Evolutionary conservation across 2,329 filamentous ascomycete genomes (phyloP).

Genomic region (Xylariaceae sp.): DNA sequence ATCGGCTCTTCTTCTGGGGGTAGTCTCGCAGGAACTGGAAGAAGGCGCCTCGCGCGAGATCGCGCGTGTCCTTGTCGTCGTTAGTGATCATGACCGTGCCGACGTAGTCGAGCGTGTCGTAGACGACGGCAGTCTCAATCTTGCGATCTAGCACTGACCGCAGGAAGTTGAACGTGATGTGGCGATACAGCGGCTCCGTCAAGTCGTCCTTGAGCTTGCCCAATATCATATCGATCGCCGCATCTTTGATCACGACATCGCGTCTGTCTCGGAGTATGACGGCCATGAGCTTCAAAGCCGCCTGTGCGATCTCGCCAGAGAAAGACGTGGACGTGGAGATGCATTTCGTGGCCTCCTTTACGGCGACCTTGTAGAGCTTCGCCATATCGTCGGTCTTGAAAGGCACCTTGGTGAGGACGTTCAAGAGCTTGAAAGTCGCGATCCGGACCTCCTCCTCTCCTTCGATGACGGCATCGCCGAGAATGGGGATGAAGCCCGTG

Average conservation of each 20-base stretch:
- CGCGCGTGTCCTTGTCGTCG: conserved; percentile 79
- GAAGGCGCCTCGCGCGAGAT: conserved; percentile 82
- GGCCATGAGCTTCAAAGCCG: conserved; percentile 81
- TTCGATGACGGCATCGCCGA: conserved; percentile 79
- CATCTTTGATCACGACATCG: conserved; percentile 71
- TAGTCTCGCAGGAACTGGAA: conserved; percentile 94
- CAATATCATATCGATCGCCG: conserved; percentile 75
- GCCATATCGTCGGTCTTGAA: conserved; percentile 63
- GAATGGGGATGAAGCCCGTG: conserved; percentile 77
- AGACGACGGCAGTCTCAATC: conserved; percentile 79
- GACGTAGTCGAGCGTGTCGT: conserved; percentile 85
- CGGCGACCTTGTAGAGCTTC: conserved; percentile 66
- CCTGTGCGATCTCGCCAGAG: conserved; percentile 77
- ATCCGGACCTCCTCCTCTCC: conserved; percentile 91
- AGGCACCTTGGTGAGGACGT: conserved; percentile 78
- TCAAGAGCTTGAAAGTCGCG: conserved; percentile 78
- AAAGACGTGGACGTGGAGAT: conserved; percentile 74
- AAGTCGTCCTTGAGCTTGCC: conserved; percentile 80
- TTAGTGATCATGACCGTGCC: conserved; percentile 94
- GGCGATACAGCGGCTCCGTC: conserved; percentile 86
- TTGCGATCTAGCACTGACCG: conserved; percentile 80
- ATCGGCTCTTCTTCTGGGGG: conserved; percentile 82
- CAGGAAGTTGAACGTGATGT: conserved; percentile 91
- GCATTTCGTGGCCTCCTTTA: conserved; percentile 76
- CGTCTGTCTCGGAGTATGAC: conserved; percentile 77